Conservation (phyloP, 2,329 filamentous ascomycete species). For the Aspergillus fijiensis region DNA sequence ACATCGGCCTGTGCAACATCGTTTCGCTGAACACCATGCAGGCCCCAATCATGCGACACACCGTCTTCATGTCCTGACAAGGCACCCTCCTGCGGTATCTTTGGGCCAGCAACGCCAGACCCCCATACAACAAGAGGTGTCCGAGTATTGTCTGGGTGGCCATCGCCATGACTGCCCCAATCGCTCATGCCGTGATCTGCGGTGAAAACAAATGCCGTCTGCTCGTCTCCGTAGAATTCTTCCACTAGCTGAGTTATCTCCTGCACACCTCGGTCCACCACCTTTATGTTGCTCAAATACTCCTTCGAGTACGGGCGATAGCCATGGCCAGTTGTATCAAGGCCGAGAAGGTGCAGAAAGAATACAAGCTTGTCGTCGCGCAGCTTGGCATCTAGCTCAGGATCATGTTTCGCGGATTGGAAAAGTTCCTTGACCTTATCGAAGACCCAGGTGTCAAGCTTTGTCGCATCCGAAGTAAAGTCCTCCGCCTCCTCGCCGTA, state of each 20-base stretch:
- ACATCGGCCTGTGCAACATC: constrained; percentile 94
- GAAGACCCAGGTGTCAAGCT: constrained; percentile 93
- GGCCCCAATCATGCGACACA: constrained; percentile 83
- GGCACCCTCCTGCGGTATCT: constrained; percentile 53
- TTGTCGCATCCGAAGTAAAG: constrained; percentile 76
- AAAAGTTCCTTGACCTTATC: constrained; percentile 89
- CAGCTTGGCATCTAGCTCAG: constrained; percentile 69
- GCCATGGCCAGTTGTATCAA: constrained; percentile 85
- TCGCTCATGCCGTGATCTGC: constrained; percentile 99
- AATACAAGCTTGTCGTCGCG: constrained; percentile 87
- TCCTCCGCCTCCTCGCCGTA: constrained; percentile 87
- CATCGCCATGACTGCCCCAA: constrained; percentile 98
- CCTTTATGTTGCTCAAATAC: constrained; percentile 89
- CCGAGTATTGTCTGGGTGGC: constrained; percentile 93
- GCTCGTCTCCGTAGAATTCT: constrained; percentile 77
- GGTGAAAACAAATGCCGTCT: constrained; percentile 94
- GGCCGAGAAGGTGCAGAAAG: constrained; percentile 86
- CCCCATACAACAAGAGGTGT: constrained; percentile 94
- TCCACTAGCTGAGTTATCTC: constrained; percentile 80
- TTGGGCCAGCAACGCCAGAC: constrained; percentile 77
- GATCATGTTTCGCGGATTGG: constrained; percentile 72
- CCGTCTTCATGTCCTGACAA: constrained; percentile 83
- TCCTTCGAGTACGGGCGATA: constrained; percentile 92
- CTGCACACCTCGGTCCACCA: constrained; percentile 86
- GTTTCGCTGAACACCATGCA: constrained; percentile 77